Base-by-base conservation (phyloP, 2,329 filamentous ascomycete species). In the Canariomyces notabilis region DNA sequence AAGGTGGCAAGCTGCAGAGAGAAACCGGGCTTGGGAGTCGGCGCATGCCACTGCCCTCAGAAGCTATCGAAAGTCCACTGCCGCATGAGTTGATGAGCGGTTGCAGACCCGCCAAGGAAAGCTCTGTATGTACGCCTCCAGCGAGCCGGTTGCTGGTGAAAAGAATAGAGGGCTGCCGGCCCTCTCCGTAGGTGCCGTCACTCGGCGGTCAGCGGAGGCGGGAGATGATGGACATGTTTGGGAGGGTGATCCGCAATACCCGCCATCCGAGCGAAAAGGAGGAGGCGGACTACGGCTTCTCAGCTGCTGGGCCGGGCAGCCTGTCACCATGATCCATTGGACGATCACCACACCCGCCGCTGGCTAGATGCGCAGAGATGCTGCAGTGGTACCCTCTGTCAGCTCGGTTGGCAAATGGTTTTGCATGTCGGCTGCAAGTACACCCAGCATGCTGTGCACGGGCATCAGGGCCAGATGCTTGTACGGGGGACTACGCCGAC, bases 1-100 rank as follows among this genome's bases (percentile, higher is more conserved):
- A 44, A 38, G 19, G 37, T 46, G 45, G 52, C 52, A 54, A 49
- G 40, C 50, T 54, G 50, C 52, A 50, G 47, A 52, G 7, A 3
- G 26, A 29, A 29, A 9, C 4, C 4, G 4, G 3, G 26, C 14
- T 5, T 8, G 9, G 26, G 26, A 29, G 26, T 29, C 14, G 15
- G 36, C 36, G 23, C 7, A 22, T 38, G 7, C 35, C 35, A 19
- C n/a, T n/a, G n/a, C n/a, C 16, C 35, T 9, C 7, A 29, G 9
- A 29, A 12, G 35, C 6, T 21, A 21, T 19, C 16, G 16, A 14
- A n/a, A n/a, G n/a, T n/a, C n/a, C n/a, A n/a, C n/a, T n/a, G n/a
- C n/a, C n/a, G n/a, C n/a, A n/a, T n/a, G n/a, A n/a, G n/a, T n/a
- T n/a, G n/a, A n/a, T n/a, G n/a, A n/a, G n/a, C n/a, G n/a, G n/a